Base-by-base conservation (phyloP, 2,329 filamentous ascomycete species). In the Ascochyta fabae region DNA sequence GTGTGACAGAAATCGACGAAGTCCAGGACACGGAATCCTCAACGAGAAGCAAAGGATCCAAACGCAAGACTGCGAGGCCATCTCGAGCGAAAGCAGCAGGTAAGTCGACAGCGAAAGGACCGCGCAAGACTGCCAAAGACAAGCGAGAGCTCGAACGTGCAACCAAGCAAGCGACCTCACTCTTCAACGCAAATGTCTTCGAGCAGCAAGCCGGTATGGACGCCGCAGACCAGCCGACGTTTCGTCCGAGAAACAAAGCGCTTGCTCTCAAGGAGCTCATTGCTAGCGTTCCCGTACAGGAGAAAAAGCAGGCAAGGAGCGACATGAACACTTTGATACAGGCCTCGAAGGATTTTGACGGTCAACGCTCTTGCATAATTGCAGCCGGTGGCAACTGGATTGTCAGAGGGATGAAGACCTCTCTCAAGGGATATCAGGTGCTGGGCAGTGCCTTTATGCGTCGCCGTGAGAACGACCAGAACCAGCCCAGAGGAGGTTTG, bases 401-500 rank as follows among this genome's bases (percentile, higher is more conserved):
- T 0, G 69, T 85, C 1, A 78, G 72, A 19, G 82, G 83, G 0
- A 81, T 85, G 80, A 74, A 64, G 24, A 77, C 75, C 0, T 62
- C 71, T 0, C 63, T 87, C 1, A 78, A 78, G 52, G 62, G 68
- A 9, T 80, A 85, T 42, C 86, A 88, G 48, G 59, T 87, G 0
- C 72, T 82, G 0, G 83, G 80, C 0, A 77, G 75, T 0, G 75
- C 78, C 0, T 88, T 84, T 74, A 87, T 88, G 84, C 63, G 82
- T 0, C 62, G 70, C 3, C 76, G 81, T 3, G 86, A 88, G 64
- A 72, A 77, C 4, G 72, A 58, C 1, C 9, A 22, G 0, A 34
- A 70, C 0, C 51, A 67, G 29, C 83, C 79, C 0, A 65, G 45
- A 13, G 79, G 79, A 3, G 78, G 78, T 7, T 68, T 80, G 31